phyloP scores from a whole-genome alignment of 139 green algal species.

The Tetradesmus lagerheimii region DNA sequence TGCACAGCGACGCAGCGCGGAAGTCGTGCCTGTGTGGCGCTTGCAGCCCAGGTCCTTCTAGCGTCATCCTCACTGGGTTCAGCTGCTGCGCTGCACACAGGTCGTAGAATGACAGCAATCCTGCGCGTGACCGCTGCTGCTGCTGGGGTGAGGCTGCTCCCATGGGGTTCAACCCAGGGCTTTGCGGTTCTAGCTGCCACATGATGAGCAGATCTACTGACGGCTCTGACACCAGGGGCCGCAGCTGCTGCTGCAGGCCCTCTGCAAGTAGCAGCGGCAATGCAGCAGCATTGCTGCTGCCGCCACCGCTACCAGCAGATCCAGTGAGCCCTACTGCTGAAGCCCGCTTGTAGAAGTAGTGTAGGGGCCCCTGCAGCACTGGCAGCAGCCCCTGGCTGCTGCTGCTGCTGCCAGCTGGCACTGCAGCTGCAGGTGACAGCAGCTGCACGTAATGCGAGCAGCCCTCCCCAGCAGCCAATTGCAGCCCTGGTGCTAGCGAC shows the following conservation, averaged over 20 bases:
- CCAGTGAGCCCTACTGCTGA: not conserved
- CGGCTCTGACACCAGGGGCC: slow-evolving; percentile 47
- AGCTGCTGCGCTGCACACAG: slow-evolving; percentile 49
- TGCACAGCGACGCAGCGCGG: slow-evolving; percentile 50
- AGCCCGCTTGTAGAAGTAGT: slow-evolving; percentile 38
- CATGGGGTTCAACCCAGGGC: not conserved
- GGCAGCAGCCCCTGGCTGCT: slow-evolving; percentile 13
- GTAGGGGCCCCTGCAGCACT: slow-evolving; percentile 9
- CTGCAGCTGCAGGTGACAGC: slow-evolving; percentile 30
- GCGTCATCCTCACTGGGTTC: slow-evolving; percentile 35
- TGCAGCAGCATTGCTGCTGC: not conserved
- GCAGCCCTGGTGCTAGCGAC: slow-evolving; percentile 37
- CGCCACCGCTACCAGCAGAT: not conserved
- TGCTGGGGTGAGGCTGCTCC: not conserved
- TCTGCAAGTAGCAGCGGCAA: not conserved
- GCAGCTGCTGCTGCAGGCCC: not conserved
- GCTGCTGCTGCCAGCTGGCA: not conserved
- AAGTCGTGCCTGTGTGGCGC: slow-evolving; percentile 72
- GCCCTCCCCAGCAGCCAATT: slow-evolving; percentile 51
- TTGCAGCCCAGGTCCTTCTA: slow-evolving; percentile 18
- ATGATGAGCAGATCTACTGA: slow-evolving; percentile 57
- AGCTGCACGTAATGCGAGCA: slow-evolving; percentile 50
- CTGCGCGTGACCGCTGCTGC: slow-evolving; percentile 7
- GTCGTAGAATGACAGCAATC: slow-evolving; percentile 43
- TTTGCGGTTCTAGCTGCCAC: slow-evolving; percentile 42